These are phyloP conservation scores for Alternaria gansuensis DNA, from an alignment of 2,329 filamentous ascomycete genomes.

Conservation along the genomic window DNA sequence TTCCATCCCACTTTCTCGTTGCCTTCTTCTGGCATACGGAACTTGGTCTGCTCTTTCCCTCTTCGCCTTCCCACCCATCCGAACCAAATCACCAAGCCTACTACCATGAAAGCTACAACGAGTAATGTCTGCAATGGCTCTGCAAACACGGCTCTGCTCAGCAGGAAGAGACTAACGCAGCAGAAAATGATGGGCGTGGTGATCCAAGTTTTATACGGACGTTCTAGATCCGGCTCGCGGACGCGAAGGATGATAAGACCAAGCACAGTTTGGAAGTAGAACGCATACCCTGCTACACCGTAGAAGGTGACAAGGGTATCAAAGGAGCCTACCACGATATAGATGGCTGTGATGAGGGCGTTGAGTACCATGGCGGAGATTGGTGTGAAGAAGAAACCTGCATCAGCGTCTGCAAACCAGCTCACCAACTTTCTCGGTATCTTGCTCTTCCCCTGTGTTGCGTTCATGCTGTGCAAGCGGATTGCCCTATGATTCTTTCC, in stretches of 20 bases:
- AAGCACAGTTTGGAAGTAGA: conserved; percentile 95
- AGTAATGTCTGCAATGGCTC: conserved; percentile 89
- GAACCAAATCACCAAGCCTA: conserved; percentile 87
- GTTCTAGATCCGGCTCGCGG: conserved; percentile 83
- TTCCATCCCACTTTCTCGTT: conserved; percentile 53
- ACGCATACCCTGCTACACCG: conserved; percentile 94
- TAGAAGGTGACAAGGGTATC: conserved; percentile 94
- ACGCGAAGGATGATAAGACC: conserved; percentile 91
- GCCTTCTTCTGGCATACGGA: conserved; percentile 30
- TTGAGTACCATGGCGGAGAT: conserved; percentile 91
- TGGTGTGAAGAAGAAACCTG: conserved; percentile 90
- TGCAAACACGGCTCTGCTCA: conserved; percentile 87
- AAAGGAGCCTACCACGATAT: conserved; percentile 89
- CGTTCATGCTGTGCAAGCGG: conserved; percentile 42
- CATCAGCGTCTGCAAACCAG: conserved; percentile 67
- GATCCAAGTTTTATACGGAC: conserved; percentile 96
- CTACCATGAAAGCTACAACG: conserved; percentile 83
- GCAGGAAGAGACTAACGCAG: conserved; percentile 92
- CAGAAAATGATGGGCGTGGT: conserved; percentile 97
- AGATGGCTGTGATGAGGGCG: conserved; percentile 73
- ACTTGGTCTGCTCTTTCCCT: conserved; percentile 40
- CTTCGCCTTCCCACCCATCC: conserved; percentile 74
- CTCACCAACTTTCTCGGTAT: conserved; percentile 37
- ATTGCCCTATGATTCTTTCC: conserved; percentile 55
- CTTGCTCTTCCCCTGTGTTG: conserved; percentile 30